Evolutionary conservation across 2,329 filamentous ascomycete genomes (phyloP).

Genomic region (Arthrobotrys megalospora): DNA sequence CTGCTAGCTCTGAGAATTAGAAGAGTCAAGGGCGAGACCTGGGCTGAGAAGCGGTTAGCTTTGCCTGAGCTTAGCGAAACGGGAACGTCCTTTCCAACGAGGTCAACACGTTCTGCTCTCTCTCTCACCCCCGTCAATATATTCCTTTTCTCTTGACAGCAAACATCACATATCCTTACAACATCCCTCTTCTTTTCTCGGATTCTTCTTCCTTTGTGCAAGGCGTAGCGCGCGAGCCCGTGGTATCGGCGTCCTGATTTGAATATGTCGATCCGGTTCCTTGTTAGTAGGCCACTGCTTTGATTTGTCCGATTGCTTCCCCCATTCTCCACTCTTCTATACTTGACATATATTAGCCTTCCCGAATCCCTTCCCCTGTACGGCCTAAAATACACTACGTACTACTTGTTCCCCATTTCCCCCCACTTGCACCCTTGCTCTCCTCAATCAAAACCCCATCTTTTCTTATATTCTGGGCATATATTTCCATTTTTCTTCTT

Average conservation of each 20-base stretch:
- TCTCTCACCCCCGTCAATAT: background rate
- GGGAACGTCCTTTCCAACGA: constrained; percentile 59
- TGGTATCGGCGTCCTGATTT: constrained; percentile 52
- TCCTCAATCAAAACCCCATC: constrained; percentile 21
- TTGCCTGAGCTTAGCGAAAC: constrained; percentile 51
- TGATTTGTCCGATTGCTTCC: constrained; percentile 48
- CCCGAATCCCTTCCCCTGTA: constrained; percentile 8
- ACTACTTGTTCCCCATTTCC: constrained; percentile 4
- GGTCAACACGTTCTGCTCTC: constrained; percentile 52
- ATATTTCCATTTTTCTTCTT: constrained; percentile 12
- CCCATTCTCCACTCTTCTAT: constrained; percentile 25
- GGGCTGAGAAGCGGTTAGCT: constrained; percentile 27
- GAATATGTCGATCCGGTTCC: constrained; percentile 61
- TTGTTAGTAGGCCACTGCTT: constrained; percentile 61
- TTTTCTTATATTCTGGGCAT: constrained; percentile 14
- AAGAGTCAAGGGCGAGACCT: constrained; percentile 11
- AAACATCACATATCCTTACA: background rate
- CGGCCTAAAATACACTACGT: background rate
- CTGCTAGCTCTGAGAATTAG: background rate
- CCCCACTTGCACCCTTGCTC: constrained; percentile 9
- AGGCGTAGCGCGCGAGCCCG: constrained; percentile 37
- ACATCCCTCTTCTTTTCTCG: constrained; percentile 17
- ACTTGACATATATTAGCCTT: constrained; percentile 42
- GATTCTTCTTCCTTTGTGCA: background rate
- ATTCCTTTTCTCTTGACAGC: constrained; percentile 12